A percentile compares a stretch with the other conserved stretches of the same genome.
Conservation (phyloP, 129 eudicot species). For the Helianthus tuberosus region DNA sequence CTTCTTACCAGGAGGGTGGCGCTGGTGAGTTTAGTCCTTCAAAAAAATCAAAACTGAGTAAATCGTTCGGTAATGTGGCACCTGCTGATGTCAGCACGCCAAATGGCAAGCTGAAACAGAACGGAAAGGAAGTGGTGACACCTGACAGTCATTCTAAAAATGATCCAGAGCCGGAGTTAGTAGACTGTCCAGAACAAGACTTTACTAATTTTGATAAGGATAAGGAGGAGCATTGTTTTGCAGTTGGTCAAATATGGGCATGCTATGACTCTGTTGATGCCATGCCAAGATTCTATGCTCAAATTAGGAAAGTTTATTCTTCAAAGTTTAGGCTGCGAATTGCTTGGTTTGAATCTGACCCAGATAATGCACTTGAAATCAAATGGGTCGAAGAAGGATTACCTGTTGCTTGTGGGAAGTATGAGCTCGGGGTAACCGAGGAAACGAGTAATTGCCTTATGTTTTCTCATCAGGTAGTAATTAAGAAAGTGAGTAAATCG, state of each 20-base stretch:
- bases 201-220: slow-evolving; percentile 66
- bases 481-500: slow-evolving; percentile 34
- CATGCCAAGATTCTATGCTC: slow-evolving; percentile 88
- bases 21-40: slow-evolving; percentile 37
- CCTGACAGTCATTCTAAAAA: neutral
- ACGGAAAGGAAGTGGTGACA: no score
- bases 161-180: slow-evolving; percentile 29
- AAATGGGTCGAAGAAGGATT: slow-evolving; percentile 60
- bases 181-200: slow-evolving; percentile 59
- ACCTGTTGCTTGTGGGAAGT: slow-evolving; percentile 74
- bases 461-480: slow-evolving; percentile 73
- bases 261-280: slow-evolving; percentile 66
- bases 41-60: no score
- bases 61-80: no score
- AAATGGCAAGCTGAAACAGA: no score
- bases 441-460: slow-evolving; percentile 41
- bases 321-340: slow-evolving; percentile 52
- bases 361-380: slow-evolving; percentile 36
- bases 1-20: slow-evolving; percentile 51
- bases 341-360: slow-evolving; percentile 75
- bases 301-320: slow-evolving; percentile 41
- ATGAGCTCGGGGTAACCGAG: slow-evolving; percentile 38
- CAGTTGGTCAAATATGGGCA: slow-evolving; percentile 82
- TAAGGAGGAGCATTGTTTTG: slow-evolving; percentile 54
- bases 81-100: no score